These are phyloP conservation scores for Starmerella vaccinii DNA, from an alignment of 805 yeast genomes.

Conservation along the genomic window DNA sequence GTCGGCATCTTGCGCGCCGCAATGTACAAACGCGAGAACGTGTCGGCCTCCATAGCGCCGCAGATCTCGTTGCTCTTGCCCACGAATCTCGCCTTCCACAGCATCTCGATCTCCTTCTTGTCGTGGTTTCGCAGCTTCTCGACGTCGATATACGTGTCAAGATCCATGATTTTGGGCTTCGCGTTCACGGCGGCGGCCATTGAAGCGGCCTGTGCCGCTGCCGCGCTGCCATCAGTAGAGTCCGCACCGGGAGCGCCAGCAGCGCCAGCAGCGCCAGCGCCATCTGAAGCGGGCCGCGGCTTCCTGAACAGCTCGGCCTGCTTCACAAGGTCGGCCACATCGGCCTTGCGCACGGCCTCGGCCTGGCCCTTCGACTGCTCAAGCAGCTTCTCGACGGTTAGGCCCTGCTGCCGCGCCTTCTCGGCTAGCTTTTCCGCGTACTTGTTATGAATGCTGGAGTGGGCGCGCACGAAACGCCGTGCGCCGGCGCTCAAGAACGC, in stretches of 20 bases:
- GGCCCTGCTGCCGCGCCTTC: conserved; percentile 25
- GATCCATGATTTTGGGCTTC: conserved; percentile 42
- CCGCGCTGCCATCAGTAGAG: too few relatives aligned
- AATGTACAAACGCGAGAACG: conserved; percentile 52
- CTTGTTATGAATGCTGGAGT: conserved; percentile 23
- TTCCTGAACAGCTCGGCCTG: conserved; percentile 14
- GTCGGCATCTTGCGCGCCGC: conserved; percentile 67
- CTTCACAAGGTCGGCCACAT: conserved; percentile 15
- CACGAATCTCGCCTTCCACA: conserved; percentile 85
- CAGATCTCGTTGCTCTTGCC: conserved; percentile 48
- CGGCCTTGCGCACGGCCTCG: conserved; percentile 13
- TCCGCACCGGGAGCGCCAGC: too few relatives aligned
- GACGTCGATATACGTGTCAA: conserved; percentile 59
- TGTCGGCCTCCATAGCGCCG: conserved; percentile 49
- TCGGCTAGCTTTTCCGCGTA: conserved; percentile 37
- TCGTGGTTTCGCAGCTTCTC: conserved; percentile 52
- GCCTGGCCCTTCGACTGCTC: conserved; percentile 17
- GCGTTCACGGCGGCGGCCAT: neutral
- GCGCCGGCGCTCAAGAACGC: neutral
- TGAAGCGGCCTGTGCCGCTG: neutral
- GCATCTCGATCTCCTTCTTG: conserved; percentile 53
- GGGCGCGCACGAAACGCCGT: neutral
- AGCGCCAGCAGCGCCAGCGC: too few relatives aligned
- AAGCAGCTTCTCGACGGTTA: conserved; percentile 20
- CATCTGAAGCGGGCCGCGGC: neutral